Evolutionary conservation across 1,284 basidiomycete genomes (phyloP).

Genomic region (Boletus subluridellus): DNA sequence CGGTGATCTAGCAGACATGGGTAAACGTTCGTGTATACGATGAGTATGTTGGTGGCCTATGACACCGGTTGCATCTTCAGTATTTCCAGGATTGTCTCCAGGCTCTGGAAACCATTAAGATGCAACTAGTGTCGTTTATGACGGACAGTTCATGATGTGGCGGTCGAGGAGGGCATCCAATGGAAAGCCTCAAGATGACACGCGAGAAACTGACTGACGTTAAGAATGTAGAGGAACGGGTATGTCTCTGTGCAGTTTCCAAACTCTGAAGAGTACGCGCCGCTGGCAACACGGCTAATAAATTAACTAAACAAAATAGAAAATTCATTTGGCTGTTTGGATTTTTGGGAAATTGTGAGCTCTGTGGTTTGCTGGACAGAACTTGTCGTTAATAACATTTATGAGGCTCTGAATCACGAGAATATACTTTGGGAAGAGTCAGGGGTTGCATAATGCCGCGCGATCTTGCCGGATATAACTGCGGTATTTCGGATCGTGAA

Average conservation of each 20-base stretch:
- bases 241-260: slow-evolving; percentile 16
- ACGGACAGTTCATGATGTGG: not conserved
- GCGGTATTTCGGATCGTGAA: not conserved
- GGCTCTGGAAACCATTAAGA: too few species aligned
- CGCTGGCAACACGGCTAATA: not conserved
- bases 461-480: not conserved
- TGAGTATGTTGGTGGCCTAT: not conserved
- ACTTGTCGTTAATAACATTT: not conserved
- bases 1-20: not conserved
- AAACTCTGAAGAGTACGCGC: not conserved
- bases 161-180: not conserved
- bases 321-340: not conserved
- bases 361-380: not conserved
- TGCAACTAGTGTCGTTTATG: too few species aligned
- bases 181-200: too few species aligned
- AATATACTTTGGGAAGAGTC: too few species aligned
- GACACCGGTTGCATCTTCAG: too few species aligned
- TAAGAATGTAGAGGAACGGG: not conserved
- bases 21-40: not conserved
- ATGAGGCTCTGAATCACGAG: not conserved
- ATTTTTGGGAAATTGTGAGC: not conserved
- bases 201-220: not conserved
- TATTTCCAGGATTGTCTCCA: too few species aligned
- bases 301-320: too few species aligned
- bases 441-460: not conserved